Base-by-base conservation (phyloP, 306 rosid genomes). In the Dicorynia guianensis region DNA sequence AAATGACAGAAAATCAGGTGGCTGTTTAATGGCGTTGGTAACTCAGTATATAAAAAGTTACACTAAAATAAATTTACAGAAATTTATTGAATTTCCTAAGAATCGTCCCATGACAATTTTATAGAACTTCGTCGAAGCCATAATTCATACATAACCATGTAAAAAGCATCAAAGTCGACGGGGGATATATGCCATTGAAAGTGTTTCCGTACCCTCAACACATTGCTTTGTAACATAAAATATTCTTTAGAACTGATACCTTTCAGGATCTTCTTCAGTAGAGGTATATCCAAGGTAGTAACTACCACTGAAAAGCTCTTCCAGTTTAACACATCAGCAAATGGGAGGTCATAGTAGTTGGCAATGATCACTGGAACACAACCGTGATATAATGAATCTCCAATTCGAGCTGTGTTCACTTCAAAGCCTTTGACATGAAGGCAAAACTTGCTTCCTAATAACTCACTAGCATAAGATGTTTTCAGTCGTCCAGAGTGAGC, bases 341-440 rank as follows among this genome's bases (percentile, higher is more conserved):
- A 93, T 54, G 98, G 98, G 42, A 93, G 91, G 50, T 91, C 98
- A 56, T 93, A 89, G 87, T 93, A 74, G 69, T 93, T 78, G 59
- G 93, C 92, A 39, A 93, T 61, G 74, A 91, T 82, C 78, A 93
- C 96, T 0, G 98, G 98, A 78, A 93, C 87, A 7, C 97, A 93
- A 62, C 98, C 98, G 46, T 91, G 91, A 19, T 87, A 93, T 25
- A 93, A 19, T 3, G 98, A 91, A 62, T 93, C 97, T 19, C 86
- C 93, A 4, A 93, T 79, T 0, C 97, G 93, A 43, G 96, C 96
- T 1, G 98, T 93, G 82, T 93, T 93, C 76, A 93, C 97, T 80
- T 91, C 98, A 50, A 71, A 91, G 74, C 97, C 97, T 79, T 91
- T 93, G 3, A 85, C 97, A 56, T 93, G 98, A 72, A 93, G 93